Evolutionary conservation across 2,329 filamentous ascomycete species (phyloP), one percentile per base, ranked within the genome.

Genomic region (Colletotrichum sp.): DNA sequence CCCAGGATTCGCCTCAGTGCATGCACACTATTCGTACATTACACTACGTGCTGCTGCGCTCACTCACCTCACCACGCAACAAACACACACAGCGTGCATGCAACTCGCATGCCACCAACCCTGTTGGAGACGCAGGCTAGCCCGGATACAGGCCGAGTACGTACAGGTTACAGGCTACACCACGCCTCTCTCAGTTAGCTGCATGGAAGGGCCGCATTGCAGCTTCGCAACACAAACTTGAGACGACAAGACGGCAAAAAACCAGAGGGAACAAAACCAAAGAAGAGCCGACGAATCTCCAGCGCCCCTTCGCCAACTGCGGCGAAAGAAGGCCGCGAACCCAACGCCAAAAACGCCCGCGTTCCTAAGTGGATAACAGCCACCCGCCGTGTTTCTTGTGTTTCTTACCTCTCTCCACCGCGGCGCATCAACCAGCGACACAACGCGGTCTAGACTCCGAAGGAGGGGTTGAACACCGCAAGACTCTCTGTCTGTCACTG

Each of bases 201-300:
- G 72, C 72, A 72, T 72, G 60, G 65, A 75, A 71, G 60, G 49
- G 68, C 68, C 72, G 72, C 68, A 63, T 73, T 69, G 71, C 65
- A 55, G 39, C 71, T 69, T 64, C 72, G 69, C 36, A 63, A 60
- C 66, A 24, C 66, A 59, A 52, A 69, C 62, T 72, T 75, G 69
- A 72, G 72, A 75, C 72, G 72, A 75, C 72, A 26, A 71, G 68
- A 52, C 36, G 39, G 24, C 18, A 18, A 52, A 67, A 21, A 21
- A 12, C 10, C n/a, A 21, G 44, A n/a, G 18, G n/a, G 44, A 6
- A 49, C 4, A 49, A 52, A 7, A 63, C n/a, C 4, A 36, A 36
- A 62, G 44, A 52, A 30, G 28, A 32, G 59, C 32, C 26, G 59
- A 62, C 55, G 36, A 65, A 64, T 62, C 59, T 36, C 57, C 26